phyloP scores from a whole-genome alignment of 305 asterid species.

The Fraxinus xanthoxyloides region DNA sequence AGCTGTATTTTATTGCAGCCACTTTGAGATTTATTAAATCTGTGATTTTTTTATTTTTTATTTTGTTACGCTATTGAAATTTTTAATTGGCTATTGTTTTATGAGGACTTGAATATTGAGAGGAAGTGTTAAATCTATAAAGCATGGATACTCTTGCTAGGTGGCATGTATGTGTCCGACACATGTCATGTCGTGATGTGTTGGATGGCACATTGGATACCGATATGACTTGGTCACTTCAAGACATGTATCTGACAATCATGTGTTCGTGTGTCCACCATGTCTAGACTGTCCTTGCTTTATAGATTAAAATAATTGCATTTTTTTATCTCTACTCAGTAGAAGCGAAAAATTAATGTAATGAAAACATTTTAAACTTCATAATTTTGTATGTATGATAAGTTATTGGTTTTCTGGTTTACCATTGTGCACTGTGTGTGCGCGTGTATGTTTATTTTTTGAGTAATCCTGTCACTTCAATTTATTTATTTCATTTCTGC shows the following conservation, averaged over 20 bases:
- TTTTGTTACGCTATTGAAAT: background rate
- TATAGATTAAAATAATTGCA: background rate
- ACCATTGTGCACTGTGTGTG: background rate
- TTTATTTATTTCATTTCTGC: slow-evolving; percentile 26
- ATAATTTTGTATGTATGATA: background rate
- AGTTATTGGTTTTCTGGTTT: background rate
- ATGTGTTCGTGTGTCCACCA: background rate
- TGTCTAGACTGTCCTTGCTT: background rate
- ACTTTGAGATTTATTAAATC: background rate
- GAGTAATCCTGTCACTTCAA: slow-evolving; percentile 9
- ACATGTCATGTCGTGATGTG: background rate
- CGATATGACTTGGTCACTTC: background rate
- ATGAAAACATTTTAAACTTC: background rate
- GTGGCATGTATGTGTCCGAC: background rate
- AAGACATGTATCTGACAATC: background rate
- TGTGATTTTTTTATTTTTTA: background rate
- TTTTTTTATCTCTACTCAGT: background rate
- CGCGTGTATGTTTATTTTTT: background rate
- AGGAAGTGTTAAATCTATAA: background rate
- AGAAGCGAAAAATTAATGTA: background rate
- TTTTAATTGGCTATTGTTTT: background rate
- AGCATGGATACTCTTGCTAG: background rate
- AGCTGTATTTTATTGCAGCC: background rate
- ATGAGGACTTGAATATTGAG: background rate
- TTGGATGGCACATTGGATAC: background rate